Evolutionary conservation across 495 filamentous ascomycete genomes (phyloP).

Genomic region (Talaromyces nanjingensis): DNA sequence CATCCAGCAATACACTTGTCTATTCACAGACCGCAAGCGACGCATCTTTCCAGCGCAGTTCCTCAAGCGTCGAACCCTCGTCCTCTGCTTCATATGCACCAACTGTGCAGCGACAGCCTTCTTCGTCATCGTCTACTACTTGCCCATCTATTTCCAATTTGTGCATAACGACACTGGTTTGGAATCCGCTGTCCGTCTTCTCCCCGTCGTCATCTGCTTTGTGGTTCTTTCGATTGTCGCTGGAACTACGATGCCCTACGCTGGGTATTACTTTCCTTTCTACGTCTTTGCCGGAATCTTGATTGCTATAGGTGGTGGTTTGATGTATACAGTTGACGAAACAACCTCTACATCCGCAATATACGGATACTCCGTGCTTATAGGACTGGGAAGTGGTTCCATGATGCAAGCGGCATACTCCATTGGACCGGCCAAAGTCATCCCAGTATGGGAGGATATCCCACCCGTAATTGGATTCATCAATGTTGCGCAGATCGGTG

Average conservation of each 20-base stretch:
- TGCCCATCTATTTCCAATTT: slow-evolving; percentile 40
- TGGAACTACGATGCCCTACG: background rate
- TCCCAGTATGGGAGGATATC: background rate
- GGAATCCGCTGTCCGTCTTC: slow-evolving; percentile 24
- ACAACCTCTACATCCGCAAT: slow-evolving; percentile 28
- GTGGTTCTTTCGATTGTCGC: background rate
- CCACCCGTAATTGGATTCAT: background rate
- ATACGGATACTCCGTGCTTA: slow-evolving; percentile 47
- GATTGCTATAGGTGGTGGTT: background rate
- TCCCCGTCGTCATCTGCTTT: slow-evolving; percentile 1
- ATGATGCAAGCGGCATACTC: background rate
- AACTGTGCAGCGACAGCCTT: background rate
- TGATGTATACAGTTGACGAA: slow-evolving; percentile 20
- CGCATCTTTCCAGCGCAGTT: slow-evolving; percentile 48
- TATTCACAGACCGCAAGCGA: slow-evolving; percentile 36
- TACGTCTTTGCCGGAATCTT: background rate
- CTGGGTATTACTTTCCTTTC: background rate
- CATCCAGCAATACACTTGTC: slow-evolving; percentile 40
- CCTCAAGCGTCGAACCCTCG: slow-evolving; percentile 3
- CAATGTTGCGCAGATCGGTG: background rate
- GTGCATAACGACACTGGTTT: slow-evolving; percentile 22
- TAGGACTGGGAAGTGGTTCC: slow-evolving; percentile 45
- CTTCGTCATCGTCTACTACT: slow-evolving; percentile 11
- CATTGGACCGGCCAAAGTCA: background rate
- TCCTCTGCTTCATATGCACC: background rate